Conservation (phyloP, 2,329 filamentous ascomycete genomes). For the Dactylellina cionopaga region DNA sequence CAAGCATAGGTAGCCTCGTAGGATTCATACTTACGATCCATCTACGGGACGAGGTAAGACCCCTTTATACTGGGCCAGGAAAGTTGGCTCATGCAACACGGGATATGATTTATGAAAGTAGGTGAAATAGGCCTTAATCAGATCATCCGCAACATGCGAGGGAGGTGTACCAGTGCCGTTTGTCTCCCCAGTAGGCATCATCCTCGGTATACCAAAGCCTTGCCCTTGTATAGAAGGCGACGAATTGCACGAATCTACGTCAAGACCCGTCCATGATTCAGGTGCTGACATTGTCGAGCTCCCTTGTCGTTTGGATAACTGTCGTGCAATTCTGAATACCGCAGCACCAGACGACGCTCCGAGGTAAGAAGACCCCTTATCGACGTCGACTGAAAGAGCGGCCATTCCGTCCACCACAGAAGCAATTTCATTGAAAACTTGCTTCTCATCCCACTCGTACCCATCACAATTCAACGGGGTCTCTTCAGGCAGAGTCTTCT, state of each 20-base stretch:
- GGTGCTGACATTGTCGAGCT: conserved; percentile 29
- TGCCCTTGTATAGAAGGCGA: conserved; percentile 47
- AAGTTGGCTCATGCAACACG: conserved; percentile 64
- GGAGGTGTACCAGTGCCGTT: conserved; percentile 46
- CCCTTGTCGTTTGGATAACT: conserved; percentile 46
- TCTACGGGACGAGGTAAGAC: conserved; percentile 57
- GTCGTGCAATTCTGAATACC: conserved; percentile 45
- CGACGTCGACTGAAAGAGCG: conserved; percentile 43
- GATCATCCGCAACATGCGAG: conserved; percentile 52
- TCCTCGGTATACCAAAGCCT: conserved; percentile 46
- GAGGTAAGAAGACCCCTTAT: conserved; percentile 48
- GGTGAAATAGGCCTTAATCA: conserved; percentile 63
- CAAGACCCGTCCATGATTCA: conserved; percentile 41
- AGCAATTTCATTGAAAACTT: conserved; percentile 50
- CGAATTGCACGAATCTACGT: conserved; percentile 46
- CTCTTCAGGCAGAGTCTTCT: conserved; percentile 46
- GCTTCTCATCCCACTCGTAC: conserved; percentile 51
- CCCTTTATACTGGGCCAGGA: conserved; percentile 60
- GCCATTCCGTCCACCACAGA: conserved; percentile 51
- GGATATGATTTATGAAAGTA: conserved; percentile 64
- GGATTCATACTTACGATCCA: conserved; percentile 37
- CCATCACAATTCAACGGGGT: conserved; percentile 48
- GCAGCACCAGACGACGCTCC: conserved; percentile 47
- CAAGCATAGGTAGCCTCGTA: not conserved
- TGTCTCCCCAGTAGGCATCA: conserved; percentile 38